These are phyloP conservation scores for Rhodomyrtus tomentosa DNA, from an alignment of 345 rosid genomes.

Conservation along the genomic window DNA sequence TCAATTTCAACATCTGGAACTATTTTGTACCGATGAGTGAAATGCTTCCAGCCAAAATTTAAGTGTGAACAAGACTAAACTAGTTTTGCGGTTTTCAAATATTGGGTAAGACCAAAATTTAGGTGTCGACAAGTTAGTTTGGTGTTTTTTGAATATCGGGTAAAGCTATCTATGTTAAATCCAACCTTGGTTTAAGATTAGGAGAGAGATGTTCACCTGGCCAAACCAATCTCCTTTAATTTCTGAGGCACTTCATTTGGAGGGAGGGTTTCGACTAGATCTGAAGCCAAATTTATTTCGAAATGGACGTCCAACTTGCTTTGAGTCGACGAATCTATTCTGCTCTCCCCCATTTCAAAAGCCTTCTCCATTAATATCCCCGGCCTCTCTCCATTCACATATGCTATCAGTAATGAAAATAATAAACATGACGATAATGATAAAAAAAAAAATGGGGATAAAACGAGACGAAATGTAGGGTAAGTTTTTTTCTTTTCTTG, in stretches of 20 bases:
- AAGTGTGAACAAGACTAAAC: background rate
- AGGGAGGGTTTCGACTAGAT: slow-evolving; percentile 1
- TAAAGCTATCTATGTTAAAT: background rate
- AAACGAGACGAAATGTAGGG: background rate
- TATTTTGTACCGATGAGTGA: background rate
- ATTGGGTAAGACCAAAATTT: background rate
- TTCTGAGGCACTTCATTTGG: slow-evolving; percentile 5
- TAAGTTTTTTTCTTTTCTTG: background rate
- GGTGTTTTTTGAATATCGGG: background rate
- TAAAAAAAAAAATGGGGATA: background rate
- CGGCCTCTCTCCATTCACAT: background rate
- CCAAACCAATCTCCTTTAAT: slow-evolving; percentile 20
- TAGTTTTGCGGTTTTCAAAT: background rate
- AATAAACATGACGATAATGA: background rate
- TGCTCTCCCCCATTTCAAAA: background rate
- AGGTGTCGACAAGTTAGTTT: background rate
- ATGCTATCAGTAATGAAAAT: background rate
- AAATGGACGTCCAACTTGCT: slow-evolving; percentile 9
- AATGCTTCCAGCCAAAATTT: background rate
- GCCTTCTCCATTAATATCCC: background rate
- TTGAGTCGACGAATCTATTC: background rate
- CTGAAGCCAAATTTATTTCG: slow-evolving; percentile 25
- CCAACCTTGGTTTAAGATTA: background rate
- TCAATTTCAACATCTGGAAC: background rate
- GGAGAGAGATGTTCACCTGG: slow-evolving; percentile 10